phyloP scores from a whole-genome alignment of 2,329 filamentous ascomycete genomes.

The Ceratocystis eucalypticola region DNA sequence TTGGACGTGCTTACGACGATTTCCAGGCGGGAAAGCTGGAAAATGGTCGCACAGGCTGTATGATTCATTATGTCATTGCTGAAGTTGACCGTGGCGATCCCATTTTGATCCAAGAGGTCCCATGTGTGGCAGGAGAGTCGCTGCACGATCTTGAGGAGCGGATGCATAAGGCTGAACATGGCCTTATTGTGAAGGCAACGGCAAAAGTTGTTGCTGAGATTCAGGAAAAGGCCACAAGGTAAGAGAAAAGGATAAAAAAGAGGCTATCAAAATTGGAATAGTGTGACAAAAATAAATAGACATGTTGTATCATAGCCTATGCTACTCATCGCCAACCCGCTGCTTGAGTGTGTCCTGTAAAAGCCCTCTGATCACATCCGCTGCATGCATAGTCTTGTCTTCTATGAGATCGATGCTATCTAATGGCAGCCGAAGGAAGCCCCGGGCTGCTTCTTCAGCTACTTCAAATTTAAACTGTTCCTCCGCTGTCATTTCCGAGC shows the following conservation, averaged over 20 bases:
- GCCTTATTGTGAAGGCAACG: slow-evolving; percentile 64
- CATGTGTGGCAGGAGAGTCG: slow-evolving; percentile 48
- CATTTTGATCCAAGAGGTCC: slow-evolving; percentile 57
- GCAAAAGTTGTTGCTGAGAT: slow-evolving; percentile 34
- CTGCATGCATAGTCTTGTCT: slow-evolving; percentile 10
- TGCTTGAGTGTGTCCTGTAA: neutral
- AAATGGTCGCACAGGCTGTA: slow-evolving; percentile 63
- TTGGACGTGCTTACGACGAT: slow-evolving; percentile 63
- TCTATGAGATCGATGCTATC: neutral
- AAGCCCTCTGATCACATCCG: slow-evolving; percentile 12
- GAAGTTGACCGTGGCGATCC: slow-evolving; percentile 71
- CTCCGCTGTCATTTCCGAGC: slow-evolving; percentile 50
- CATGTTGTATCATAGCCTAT: neutral
- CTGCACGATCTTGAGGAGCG: slow-evolving; percentile 54
- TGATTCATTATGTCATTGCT: slow-evolving; percentile 73
- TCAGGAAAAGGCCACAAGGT: slow-evolving; percentile 18
- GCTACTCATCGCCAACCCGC: neutral
- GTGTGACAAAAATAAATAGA: neutral
- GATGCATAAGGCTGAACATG: slow-evolving; percentile 66
- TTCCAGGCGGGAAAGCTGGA: slow-evolving; percentile 51
- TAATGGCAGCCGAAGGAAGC: slow-evolving; percentile 33
- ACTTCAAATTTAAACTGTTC: slow-evolving; percentile 55
- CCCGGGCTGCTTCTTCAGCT: slow-evolving; percentile 48
- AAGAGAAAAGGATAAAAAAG: neutral
- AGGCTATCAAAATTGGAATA: neutral